Evolutionary conservation across 129 eudicot species (phyloP).

Genomic region (Chrysanthemum makinoi): DNA sequence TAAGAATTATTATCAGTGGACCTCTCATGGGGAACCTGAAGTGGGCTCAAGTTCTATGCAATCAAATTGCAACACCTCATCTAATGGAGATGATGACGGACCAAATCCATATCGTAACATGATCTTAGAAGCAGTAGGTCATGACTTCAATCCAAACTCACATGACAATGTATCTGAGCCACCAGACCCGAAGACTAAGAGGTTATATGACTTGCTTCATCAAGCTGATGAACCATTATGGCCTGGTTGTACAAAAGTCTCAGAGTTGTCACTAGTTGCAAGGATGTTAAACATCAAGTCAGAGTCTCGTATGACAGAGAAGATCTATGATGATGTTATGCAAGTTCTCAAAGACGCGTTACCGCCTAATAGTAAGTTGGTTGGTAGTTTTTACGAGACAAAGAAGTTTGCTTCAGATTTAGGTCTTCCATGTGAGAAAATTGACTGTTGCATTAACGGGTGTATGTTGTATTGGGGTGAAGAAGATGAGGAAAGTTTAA

Average conservation of each 20-base stretch:
- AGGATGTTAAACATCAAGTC: neutral
- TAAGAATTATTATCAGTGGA: neutral
- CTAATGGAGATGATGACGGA: neutral
- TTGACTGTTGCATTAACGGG: neutral
- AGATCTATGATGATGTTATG: neutral
- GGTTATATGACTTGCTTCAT: neutral
- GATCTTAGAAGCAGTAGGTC: neutral
- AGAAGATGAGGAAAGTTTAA: neutral
- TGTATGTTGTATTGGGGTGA: slow-evolving; percentile 3
- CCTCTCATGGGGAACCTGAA: neutral
- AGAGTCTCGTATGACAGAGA: slow-evolving; percentile 2
- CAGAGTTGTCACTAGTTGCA: neutral
- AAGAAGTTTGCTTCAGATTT: neutral
- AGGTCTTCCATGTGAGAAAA: neutral
- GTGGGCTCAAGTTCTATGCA: neutral
- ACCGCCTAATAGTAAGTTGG: neutral
- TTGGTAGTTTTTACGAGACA: slow-evolving; percentile 3
- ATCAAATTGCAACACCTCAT: neutral
- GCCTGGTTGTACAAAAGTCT: neutral
- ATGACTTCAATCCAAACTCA: neutral
- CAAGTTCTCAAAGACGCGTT: neutral
- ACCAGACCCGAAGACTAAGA: neutral
- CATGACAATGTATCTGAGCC: neutral
- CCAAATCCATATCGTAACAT: slow-evolving; percentile 3
- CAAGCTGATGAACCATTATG: slow-evolving; percentile 3